Base-by-base conservation (phyloP, 495 filamentous ascomycete species). In the Usnea hakonensis region DNA sequence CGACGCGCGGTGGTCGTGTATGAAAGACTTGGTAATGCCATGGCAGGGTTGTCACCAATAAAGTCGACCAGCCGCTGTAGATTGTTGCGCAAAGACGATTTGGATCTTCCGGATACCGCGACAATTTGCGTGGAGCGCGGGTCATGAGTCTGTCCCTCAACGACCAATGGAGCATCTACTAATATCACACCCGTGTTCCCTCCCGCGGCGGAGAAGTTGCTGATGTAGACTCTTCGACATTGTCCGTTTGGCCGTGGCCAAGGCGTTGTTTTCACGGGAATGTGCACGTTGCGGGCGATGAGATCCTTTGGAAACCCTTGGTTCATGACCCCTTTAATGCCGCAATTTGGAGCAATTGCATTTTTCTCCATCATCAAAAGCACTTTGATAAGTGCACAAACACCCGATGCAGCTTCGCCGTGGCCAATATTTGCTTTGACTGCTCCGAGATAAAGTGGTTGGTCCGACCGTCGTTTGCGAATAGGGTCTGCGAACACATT, bases 351-450 rank as follows among this genome's bases (percentile, higher is more conserved):
- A 8, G 91, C 90, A 55, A 97, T 95, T 38, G 78, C 79, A 68
- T 86, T 88, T 69, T 93, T 87, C 72, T 87, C 79, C 73, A 96
- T 75, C 91, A 96, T 96, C 73, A 96, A 72, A 55, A 96, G 72
- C 2, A 93, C 84, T 74, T 97, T 97, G 71, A 90, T 79, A 26
- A 97, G 78, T 2, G 88, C 85, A 1, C 88, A 87, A 37, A 94
- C 82, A 59, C 92, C 92, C 50, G 92, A 95, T 0, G 87, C 90
- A 44, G 91, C 88, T 70, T 96, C 92, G 38, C 86, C 91, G 72
- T 97, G 93, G 2, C 92, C 92, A 33, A 96, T 80, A 62, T 96
- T 96, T 1, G 93, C 82, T 68, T 97, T 97, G 43, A 89, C 85
- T 0, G 92, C 85, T n/a, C 92, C 93, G 0, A 97, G 79, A 65